Evolutionary conservation across 805 yeast genomes (phyloP).

Genomic region (Ogataea nakhonphanomensis): DNA sequence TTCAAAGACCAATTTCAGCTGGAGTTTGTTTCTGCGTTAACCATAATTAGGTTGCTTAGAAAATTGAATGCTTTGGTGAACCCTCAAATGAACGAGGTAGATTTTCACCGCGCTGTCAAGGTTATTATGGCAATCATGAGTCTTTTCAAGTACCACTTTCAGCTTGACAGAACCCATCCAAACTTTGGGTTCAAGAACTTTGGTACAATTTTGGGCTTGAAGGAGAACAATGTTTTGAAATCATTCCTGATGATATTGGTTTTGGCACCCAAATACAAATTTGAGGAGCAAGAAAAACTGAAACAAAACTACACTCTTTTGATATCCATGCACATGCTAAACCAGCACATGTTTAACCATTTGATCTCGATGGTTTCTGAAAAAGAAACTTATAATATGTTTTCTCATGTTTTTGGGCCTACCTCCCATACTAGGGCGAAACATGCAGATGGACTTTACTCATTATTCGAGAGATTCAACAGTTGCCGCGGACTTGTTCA

Average conservation of each 20-base stretch:
- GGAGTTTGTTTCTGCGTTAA: conserved; percentile 27
- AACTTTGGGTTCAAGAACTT: conserved; percentile 29
- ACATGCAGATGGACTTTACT: conserved; percentile 11
- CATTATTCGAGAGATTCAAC: conserved; percentile 21
- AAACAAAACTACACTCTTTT: conserved; percentile 22
- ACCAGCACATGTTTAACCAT: conserved; percentile 16
- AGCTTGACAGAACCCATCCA: conserved; percentile 21
- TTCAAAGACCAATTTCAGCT: conserved; percentile 16
- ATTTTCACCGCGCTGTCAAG: conserved; percentile 13
- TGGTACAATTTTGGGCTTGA: conserved; percentile 19
- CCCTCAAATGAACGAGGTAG: conserved; percentile 11
- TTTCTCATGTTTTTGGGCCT: conserved; percentile 9
- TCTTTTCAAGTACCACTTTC: conserved; percentile 27
- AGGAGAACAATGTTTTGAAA: conserved; percentile 7
- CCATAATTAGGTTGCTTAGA: conserved; percentile 19
- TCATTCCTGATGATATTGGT: conserved; percentile 15
- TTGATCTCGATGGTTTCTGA: conserved; percentile 9
- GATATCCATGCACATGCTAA: conserved; percentile 21
- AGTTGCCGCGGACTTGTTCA: conserved; percentile 20
- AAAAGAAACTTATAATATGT: conserved; percentile 11
- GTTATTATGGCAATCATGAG: conserved; percentile 19
- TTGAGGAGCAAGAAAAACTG: conserved; percentile 19
- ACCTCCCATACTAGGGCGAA: conserved; percentile 3
- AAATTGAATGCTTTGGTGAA: conserved; percentile 14
- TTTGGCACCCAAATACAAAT: conserved; percentile 15